Base-by-base conservation (phyloP, 495 filamentous ascomycete species). In the Collariella sp. region DNA sequence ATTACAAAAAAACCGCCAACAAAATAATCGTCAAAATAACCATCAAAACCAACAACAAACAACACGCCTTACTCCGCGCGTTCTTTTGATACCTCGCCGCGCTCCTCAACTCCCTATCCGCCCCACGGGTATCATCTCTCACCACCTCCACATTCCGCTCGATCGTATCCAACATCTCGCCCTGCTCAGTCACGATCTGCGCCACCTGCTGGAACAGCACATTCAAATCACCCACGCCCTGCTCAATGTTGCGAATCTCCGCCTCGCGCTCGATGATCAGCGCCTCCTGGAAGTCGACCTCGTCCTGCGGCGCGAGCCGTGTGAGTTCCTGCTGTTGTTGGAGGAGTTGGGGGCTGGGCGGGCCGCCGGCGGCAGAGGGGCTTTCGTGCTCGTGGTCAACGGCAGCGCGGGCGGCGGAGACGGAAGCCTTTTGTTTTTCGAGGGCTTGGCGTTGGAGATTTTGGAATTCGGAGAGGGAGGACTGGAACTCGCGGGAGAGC, bases 241-340 rank as follows among this genome's bases (percentile, higher is more conserved):
- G 90, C 71, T 99, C 93, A 63, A 99, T 97, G 62, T 93, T 88
- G 29, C 91, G 84, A 60, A 99, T 99, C 75, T 97, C 93, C 19
- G 85, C 79, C 67, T 99, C 93, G 16, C 93, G 89, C 76, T 97
- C 91, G 56, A 91, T 82, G 65, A 99, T 97, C 33, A 99, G 73
- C 11, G 85, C 83, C 56, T 97, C 94, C 64, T 99, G 94, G 74
- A 97, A 99, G 63, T 97, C 90, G 46, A 99, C 93, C 62, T 99
- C 93, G 63, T 88, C 85, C 66, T 99, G 93, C 34, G 89, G 80
- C 1, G 93, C 93, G 1, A 97, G 79, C 15, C 85, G 87, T 23
- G 85, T 74, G 61, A 87, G 80, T 58, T 93, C 83, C 63, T 91
- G 78, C 62, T n/a, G n/a, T n/a, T 90, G 87, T 48, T 79, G 76